phyloP scores from a whole-genome alignment of 1,284 basidiomycete species.

The Leucoagaricus sp. region DNA sequence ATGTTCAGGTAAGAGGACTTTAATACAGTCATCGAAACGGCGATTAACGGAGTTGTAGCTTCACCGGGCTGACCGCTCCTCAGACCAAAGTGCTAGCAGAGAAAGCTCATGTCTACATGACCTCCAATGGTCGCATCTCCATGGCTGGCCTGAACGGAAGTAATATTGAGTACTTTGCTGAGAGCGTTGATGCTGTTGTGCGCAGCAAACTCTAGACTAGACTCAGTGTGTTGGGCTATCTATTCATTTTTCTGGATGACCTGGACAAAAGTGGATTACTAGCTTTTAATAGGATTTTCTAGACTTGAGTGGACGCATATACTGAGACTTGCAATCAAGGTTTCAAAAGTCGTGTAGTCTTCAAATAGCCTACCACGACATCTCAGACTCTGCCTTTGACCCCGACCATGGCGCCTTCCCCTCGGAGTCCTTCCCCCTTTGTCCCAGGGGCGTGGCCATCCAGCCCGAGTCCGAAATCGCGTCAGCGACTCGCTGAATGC shows the following conservation, averaged over 20 bases:
- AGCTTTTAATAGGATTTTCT: conserved; percentile 11
- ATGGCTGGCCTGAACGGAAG: conserved; percentile 93
- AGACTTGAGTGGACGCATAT: conserved; percentile 6
- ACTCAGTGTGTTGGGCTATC: background rate
- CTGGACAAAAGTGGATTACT: conserved; percentile 13
- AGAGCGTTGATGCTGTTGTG: conserved; percentile 82
- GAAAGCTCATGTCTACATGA: conserved; percentile 95
- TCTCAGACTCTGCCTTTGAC: background rate
- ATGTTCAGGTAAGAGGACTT: conserved; percentile 74
- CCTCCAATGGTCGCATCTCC: conserved; percentile 86
- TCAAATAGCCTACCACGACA: background rate
- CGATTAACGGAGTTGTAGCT: conserved; percentile 46
- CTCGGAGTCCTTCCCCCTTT: conserved; percentile 24
- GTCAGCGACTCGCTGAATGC: background rate
- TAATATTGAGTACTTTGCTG: conserved; percentile 93
- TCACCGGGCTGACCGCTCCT: conserved; percentile 82
- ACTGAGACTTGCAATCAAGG: background rate
- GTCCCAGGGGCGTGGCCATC: conserved; percentile 36
- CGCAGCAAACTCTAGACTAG: conserved; percentile 70
- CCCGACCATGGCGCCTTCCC: conserved; percentile 7
- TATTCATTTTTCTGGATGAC: background rate
- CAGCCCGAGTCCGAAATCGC: conserved; percentile 14
- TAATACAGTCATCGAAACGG: conserved; percentile 10
- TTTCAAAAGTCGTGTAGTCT: too few species aligned
- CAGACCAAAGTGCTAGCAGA: conserved; percentile 90